phyloP scores from a whole-genome alignment of 768 basidiomycete genomes.

The Naganishia onofrii region DNA sequence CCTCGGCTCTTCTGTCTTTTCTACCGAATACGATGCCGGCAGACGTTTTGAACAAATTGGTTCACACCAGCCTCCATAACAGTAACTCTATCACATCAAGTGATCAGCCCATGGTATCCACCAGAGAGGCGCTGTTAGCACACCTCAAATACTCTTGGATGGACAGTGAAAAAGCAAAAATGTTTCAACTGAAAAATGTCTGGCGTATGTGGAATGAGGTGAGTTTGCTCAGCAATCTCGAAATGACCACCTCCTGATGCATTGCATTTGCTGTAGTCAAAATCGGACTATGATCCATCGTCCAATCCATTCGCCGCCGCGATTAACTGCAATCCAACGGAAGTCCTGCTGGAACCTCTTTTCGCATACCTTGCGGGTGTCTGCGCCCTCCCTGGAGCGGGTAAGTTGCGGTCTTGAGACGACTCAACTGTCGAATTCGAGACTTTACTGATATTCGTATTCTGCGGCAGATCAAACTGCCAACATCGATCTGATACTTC shows the following conservation, averaged over 20 bases:
- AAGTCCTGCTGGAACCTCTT: not conserved
- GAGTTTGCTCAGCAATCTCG: not conserved
- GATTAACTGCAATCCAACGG: not conserved
- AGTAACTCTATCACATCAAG: not conserved
- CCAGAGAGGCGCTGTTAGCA: not conserved
- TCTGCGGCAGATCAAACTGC: not conserved
- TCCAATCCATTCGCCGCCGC: not conserved
- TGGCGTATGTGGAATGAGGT: slow-evolving; percentile 23
- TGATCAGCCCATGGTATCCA: not conserved
- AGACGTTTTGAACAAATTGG: not conserved
- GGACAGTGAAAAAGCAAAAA: slow-evolving; percentile 4
- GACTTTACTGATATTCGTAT: not conserved
- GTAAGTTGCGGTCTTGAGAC: not conserved
- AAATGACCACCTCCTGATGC: not conserved
- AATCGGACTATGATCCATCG: not conserved
- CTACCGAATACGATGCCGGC: not conserved
- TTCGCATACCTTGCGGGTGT: not conserved
- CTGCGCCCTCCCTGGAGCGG: not conserved
- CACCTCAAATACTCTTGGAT: slow-evolving; percentile 8
- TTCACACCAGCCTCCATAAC: not conserved
- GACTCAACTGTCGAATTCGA: not conserved
- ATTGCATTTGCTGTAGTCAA: not conserved
- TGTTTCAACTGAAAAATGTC: slow-evolving; percentile 4
- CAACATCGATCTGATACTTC: not conserved
- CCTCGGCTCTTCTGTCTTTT: not conserved